These are phyloP conservation scores for Lecanicillium sp. DNA, from an alignment of 2,329 filamentous ascomycete species.

Conservation along the genomic window DNA sequence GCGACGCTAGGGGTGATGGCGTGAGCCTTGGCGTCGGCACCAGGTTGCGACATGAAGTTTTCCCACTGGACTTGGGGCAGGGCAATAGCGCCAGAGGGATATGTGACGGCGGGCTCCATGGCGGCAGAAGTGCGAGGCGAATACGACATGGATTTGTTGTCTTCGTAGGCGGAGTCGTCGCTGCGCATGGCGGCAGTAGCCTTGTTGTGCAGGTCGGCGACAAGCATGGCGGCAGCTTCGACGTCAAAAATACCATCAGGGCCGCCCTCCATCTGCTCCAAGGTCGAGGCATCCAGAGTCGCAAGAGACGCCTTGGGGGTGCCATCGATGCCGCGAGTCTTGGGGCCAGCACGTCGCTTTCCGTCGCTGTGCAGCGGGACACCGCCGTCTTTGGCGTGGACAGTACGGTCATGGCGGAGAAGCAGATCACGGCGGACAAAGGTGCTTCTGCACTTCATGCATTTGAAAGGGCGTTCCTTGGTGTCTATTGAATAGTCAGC, in stretches of 20 bases:
- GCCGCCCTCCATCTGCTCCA: conserved; percentile 89
- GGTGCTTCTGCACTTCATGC: conserved; percentile 94
- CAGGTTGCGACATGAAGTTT: conserved; percentile 67
- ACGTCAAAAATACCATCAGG: conserved; percentile 90
- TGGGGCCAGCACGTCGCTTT: conserved; percentile 72
- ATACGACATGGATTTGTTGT: conserved; percentile 60
- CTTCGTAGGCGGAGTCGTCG: conserved; percentile 50
- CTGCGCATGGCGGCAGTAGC: conserved; percentile 64
- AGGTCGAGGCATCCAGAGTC: conserved; percentile 75
- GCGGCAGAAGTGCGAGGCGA: conserved; percentile 64
- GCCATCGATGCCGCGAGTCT: conserved; percentile 55
- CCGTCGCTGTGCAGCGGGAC: conserved; percentile 89
- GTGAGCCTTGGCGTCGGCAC: conserved; percentile 67
- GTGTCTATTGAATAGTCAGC: conserved; percentile 59
- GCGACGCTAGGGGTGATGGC: conserved; percentile 62
- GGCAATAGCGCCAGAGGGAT: conserved; percentile 71
- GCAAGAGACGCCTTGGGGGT: conserved; percentile 69
- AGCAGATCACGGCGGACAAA: conserved; percentile 96
- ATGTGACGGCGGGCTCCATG: conserved; percentile 72
- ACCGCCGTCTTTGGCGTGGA: conserved; percentile 96
- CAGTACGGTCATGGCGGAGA: conserved; percentile 93
- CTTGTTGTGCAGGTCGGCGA: conserved; percentile 97
- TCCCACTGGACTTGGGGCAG: conserved; percentile 90
- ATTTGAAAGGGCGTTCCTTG: conserved; percentile 98
- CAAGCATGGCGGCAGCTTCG: conserved; percentile 96